Base-by-base conservation (phyloP, 2,329 filamentous ascomycete genomes). In the Aspergillus aculeatinus region DNA sequence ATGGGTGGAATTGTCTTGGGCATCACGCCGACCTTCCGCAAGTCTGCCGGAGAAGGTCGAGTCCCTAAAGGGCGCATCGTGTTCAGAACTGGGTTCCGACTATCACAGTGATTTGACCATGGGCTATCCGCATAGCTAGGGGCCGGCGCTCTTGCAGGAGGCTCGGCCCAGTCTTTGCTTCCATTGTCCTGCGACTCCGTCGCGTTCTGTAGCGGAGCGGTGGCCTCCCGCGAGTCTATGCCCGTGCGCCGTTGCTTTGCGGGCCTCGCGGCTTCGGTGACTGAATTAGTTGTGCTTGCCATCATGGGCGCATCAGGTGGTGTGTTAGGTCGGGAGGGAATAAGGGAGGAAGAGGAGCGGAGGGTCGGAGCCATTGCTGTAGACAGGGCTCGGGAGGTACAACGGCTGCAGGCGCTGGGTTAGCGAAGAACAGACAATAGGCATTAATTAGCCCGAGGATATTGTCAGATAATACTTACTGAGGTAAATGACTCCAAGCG, bases 61-160 rank as follows among this genome's bases (percentile, higher is more conserved):
- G 87, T 83, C 47, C 92, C 92, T 58, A 96, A 79, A 27, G 92
- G 88, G 56, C 87, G 88, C 92, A 96, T 96, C 69, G 88, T 88
- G 75, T 91, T 88, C 60, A 96, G 81, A 19, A 96, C 90, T 64
- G 90, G 90, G 74, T 87, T 86, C 52, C 89, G 83, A 69, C 89
- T 81, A 49, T 60, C 67, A 29, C 65, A 72, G 67, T 95, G 83
- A 49, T 89, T 90, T 59, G 83, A 86, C 70, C 70, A 72, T 14
- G 71, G 68, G 72, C 85, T 81, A 67, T 96, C 91, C 79, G 91
- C 87, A 72, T 89, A 96, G 72, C 89, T 94, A 11, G 92, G 82
- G 51, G 79, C 79, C 51, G 82, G 80, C 51, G 75, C 71, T 60
- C 82, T 80, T 51, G 84, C 69, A 42, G 81, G 74, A 52, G 87